Conservation (phyloP, 306 rosid genomes). For the Macrotyloma uniflorum region DNA sequence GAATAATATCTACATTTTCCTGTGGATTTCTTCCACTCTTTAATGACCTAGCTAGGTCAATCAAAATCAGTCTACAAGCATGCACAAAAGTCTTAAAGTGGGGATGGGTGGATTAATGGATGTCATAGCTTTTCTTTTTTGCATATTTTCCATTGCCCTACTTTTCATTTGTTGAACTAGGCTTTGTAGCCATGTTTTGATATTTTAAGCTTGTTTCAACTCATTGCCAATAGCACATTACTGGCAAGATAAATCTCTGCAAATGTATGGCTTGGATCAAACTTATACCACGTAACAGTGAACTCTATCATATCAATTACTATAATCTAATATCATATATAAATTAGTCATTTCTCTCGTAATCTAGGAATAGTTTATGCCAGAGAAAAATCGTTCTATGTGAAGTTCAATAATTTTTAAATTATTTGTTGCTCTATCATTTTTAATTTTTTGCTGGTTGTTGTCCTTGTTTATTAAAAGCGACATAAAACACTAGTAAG, state of each 20-base stretch:
- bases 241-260: background rate
- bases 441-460: no score
- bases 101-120: background rate
- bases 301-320: background rate
- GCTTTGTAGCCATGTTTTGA: background rate
- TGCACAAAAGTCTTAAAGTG: no score
- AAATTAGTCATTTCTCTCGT: no score
- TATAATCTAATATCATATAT: no score
- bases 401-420: no score
- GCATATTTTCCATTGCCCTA: background rate
- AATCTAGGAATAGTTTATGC: no score
- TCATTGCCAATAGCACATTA: background rate
- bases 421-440: no score
- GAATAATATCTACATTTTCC: no score
- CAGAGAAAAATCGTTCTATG: no score
- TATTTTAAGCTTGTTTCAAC: background rate
- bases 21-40: no score
- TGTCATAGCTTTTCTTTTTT: background rate
- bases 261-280: background rate
- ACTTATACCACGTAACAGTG: background rate
- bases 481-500: background rate
- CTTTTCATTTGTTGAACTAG: background rate
- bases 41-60: no score
- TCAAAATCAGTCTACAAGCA: no score
- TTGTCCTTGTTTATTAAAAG: background rate